Evolutionary conservation across 2,329 filamentous ascomycete species (phyloP), one percentile per base, ranked within the genome.

Genomic region (Aureobasidium sp.): DNA sequence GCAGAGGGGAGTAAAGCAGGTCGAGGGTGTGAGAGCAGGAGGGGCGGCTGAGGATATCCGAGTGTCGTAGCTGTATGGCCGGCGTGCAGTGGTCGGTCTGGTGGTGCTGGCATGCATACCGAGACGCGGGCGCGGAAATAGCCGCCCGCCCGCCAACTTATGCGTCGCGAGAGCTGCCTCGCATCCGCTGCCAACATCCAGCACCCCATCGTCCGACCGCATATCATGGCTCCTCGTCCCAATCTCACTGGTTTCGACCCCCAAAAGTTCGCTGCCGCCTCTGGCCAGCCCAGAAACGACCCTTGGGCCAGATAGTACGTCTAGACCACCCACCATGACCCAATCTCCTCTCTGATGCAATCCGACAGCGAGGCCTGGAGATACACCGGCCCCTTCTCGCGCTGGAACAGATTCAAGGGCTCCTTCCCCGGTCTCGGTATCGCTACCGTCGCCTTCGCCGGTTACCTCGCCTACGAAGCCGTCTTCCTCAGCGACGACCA

Each of bases 171-270:
- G 17, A 49, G 42, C 56, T 49, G 42, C 31, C 11, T 48, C 56
- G 56, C 56, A 59, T 49, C 44, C 31, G 31, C 39, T 22, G 35
- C 22, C 11, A 29, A 6, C 22, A 8, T 39, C 14, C 22, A 39
- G 24, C 44, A 47, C 3, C 22, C 19, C 56, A 59, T 45, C 54
- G 29, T 17, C 44, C 19, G 7, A 14, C 44, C 40, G 15, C 53
- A 29, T n/a, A 52, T n/a, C 60, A 83, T 84, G 81, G 75, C 81
- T 68, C 68, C 68, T 33, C 75, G 76, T 79, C 81, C 84, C 73
- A 91, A 90, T 82, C 85, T 95, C 77, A 97, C 93, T 70, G 93
- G 93, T 78, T 97, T 97, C 82, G 88, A 94, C 79, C 82, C 91
- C 71, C 85, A 85, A 74, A 88, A 90, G 76, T 87, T 92, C 77